phyloP scores from a whole-genome alignment of 73 alveolate genomes.

The Tetrahymena malaccensis region DNA sequence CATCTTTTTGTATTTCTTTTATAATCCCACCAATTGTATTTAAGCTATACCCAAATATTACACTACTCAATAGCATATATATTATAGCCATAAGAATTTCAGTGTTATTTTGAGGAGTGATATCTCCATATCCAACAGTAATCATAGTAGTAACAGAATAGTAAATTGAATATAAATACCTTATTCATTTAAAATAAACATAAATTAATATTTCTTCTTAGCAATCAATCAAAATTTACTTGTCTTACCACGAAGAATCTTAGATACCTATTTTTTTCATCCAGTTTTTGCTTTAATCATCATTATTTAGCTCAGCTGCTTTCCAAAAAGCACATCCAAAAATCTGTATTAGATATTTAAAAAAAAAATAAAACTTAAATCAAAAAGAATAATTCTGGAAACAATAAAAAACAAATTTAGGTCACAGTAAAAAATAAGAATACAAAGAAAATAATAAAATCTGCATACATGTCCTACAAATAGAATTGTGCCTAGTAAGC shows the following conservation, averaged over 20 bases:
- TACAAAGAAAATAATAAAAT: neutral
- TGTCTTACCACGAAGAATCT: neutral
- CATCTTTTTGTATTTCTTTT: slow-evolving; percentile 21
- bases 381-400: too few relatives aligned
- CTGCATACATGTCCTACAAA: neutral
- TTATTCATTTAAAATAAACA: neutral
- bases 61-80: slow-evolving; percentile 27
- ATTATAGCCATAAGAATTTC: slow-evolving; percentile 19
- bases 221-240: neutral
- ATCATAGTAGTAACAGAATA: slow-evolving; percentile 34
- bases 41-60: slow-evolving; percentile 3
- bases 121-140: slow-evolving; percentile 43
- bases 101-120: slow-evolving; percentile 3
- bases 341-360: neutral
- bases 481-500: neutral
- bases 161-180: slow-evolving; percentile 21
- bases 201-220: neutral
- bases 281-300: neutral
- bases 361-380: too few relatives aligned
- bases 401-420: too few relatives aligned
- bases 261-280: neutral
- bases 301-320: neutral
- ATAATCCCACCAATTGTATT: slow-evolving; percentile 35
- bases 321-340: neutral
- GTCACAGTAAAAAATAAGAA: too few relatives aligned